Conservation (phyloP, 169 alveolate genomes). For the Cystoisospora suis region DNA sequence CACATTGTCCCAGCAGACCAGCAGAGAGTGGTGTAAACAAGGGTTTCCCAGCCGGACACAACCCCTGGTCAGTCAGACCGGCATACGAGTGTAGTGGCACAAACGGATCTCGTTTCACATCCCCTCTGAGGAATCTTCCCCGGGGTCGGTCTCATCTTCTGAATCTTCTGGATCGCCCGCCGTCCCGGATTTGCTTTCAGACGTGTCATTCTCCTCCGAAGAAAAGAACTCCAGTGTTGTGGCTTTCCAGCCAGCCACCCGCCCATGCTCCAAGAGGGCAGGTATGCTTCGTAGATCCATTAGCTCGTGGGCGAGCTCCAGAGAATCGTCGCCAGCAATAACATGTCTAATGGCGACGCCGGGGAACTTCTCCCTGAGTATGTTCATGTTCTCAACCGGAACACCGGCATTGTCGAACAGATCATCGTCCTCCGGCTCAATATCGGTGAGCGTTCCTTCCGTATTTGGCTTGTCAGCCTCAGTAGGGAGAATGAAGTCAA, state of each 20-base stretch:
- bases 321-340: neutral
- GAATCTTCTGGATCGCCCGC: too few relatives aligned
- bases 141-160: too few relatives aligned
- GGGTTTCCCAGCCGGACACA: too few relatives aligned
- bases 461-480: neutral
- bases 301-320: constrained; percentile 3
- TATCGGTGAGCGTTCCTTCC: neutral
- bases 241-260: constrained; percentile 47
- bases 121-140: too few relatives aligned
- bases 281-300: constrained; percentile 1
- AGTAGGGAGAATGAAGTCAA: neutral
- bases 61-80: too few relatives aligned
- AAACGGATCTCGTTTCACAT: too few relatives aligned
- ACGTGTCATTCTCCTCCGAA: neutral
- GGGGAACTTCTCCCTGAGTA: neutral
- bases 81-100: too few relatives aligned
- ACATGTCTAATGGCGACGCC: constrained; percentile 8
- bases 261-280: constrained; percentile 43
- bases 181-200: too few relatives aligned
- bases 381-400: neutral
- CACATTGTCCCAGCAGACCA: too few relatives aligned
- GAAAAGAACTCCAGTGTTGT: neutral
- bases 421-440: neutral
- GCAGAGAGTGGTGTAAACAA: too few relatives aligned
- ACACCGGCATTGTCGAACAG: constrained; percentile 14